Base-by-base conservation (phyloP, 805 yeast species). In the Pichia scutulata region DNA sequence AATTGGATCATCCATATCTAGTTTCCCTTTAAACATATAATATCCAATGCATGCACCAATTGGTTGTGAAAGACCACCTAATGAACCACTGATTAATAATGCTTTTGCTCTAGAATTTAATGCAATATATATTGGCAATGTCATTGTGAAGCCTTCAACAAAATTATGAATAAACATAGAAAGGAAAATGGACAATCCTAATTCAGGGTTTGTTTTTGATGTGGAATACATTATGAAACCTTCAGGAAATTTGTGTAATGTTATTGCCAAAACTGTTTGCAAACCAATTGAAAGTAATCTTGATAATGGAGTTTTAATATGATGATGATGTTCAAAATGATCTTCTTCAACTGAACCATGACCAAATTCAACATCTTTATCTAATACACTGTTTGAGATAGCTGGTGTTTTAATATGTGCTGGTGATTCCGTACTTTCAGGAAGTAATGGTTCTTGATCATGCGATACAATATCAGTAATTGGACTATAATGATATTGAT, bases 61-160 rank as follows among this genome's bases (percentile, higher is more conserved):
- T 0, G 97, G 97, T 62, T 90, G 97, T 2, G 96, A 81, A 2
- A 81, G 72, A 0, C 92, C 90, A 4, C 97, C 97, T 18, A 92
- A 68, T 0, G 82, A 49, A 1, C 86, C 80, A 16, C 90, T 77
- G 8, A 84, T 75, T 0, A 74, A 55, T 12, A 89, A 69, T 0
- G 97, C 95, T 55, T 78, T 74, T 25, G 68, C 58, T 43, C 87
- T 71, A 1, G 80, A 74, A 41, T 78, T 71, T 54, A 92, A 72
- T 9, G 95, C 88, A 47, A 90, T 77, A 62, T 84, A 93, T 30
- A 92, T 71, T 0, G 98, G 98, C 43, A 90, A 72, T 14, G 96
- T 88, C 86, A 92, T 90, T 16, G 93, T 81, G 63, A 93, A 89
- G 0, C 98, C 99, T 65, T 92, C 99, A 22, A 90, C 84, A 57